phyloP scores from a whole-genome alignment of 306 rosid genomes.

The Notholithocarpus densiflorus region DNA sequence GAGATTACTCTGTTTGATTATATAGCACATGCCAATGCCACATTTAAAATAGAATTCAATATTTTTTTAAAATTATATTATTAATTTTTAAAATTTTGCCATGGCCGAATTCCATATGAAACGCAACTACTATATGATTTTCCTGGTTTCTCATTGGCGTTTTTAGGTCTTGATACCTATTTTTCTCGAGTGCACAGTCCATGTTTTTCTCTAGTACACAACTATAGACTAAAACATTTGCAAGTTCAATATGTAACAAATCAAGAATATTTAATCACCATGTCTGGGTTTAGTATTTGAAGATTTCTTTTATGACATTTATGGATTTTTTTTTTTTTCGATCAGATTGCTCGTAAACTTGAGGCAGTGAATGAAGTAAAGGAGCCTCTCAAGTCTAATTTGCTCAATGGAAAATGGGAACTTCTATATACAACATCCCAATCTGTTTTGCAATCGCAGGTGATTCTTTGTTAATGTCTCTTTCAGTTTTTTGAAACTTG shows the following conservation, averaged over 20 bases:
- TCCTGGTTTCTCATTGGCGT: too few relatives aligned
- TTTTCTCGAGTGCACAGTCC: too few relatives aligned
- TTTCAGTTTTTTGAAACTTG: neutral
- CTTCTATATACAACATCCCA: slow-evolving; percentile 83
- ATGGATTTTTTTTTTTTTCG: neutral
- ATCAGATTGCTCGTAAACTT: slow-evolving; percentile 79
- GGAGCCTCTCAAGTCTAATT: slow-evolving; percentile 72
- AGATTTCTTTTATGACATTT: slow-evolving; percentile 30
- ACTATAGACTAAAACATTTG: neutral
- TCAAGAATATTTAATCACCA: neutral
- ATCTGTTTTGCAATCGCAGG: slow-evolving; percentile 71
- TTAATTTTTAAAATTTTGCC: too few relatives aligned
- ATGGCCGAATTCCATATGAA: too few relatives aligned
- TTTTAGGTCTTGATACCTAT: neutral
- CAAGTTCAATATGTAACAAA: neutral
- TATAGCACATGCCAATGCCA: too few relatives aligned
- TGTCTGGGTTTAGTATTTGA: slow-evolving; percentile 23
- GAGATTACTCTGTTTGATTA: too few relatives aligned
- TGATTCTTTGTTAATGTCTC: slow-evolving; percentile 9
- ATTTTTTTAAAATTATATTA: too few relatives aligned
- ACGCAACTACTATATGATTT: too few relatives aligned
- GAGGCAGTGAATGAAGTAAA: slow-evolving; percentile 75
- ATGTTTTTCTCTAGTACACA: neutral
- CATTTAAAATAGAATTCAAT: too few relatives aligned
- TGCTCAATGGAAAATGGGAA: slow-evolving; percentile 93